Percentiles rank a stretch among this genome's conserved stretches.
phyloP scores from a whole-genome alignment of 164 flowering plant species.

The Annona squamosa region DNA sequence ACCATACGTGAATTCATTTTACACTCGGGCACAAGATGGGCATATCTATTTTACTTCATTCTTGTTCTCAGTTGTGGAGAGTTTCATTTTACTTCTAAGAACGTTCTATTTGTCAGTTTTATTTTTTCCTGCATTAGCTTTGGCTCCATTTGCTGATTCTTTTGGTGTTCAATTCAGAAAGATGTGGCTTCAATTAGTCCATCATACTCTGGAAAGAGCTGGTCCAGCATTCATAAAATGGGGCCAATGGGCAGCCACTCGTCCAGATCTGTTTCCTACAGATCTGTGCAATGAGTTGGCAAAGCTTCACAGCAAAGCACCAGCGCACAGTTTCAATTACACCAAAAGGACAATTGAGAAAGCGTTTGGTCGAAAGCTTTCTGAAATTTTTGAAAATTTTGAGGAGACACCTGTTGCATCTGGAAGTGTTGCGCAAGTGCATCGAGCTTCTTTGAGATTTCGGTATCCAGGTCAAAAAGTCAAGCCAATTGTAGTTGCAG shows the following conservation, averaged over 20 bases:
- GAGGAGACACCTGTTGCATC: slow-evolving; percentile 80
- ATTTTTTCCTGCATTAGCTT: slow-evolving; percentile 59
- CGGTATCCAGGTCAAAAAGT: slow-evolving; percentile 44
- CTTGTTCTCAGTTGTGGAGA: slow-evolving; percentile 35
- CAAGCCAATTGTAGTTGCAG: slow-evolving; percentile 69
- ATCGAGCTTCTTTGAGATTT: slow-evolving; percentile 63
- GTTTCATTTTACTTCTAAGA: slow-evolving; percentile 45
- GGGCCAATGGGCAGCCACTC: slow-evolving; percentile 96
- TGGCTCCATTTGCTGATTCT: slow-evolving; percentile 70
- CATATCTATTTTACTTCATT: slow-evolving; percentile 39
- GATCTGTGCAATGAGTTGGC: slow-evolving; percentile 68
- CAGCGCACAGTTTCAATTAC: slow-evolving; percentile 69
- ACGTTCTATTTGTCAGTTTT: slow-evolving; percentile 46
- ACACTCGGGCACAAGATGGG: slow-evolving; percentile 57
- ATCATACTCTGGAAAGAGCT: slow-evolving; percentile 53
- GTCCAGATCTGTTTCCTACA: slow-evolving; percentile 76
- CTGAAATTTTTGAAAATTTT: slow-evolving; percentile 73
- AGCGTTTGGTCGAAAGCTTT: slow-evolving; percentile 77
- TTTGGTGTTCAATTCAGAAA: slow-evolving; percentile 49
- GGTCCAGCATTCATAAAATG: slow-evolving; percentile 93
- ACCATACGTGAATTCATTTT: slow-evolving; percentile 33
- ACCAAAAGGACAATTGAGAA: slow-evolving; percentile 64
- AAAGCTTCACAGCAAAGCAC: slow-evolving; percentile 75
- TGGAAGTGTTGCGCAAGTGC: slow-evolving; percentile 88
- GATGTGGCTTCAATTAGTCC: slow-evolving; percentile 65